Evolutionary conservation across 371 early-diverging fungal species (phyloP).

Genomic region (Actinomortierella wolfii): DNA sequence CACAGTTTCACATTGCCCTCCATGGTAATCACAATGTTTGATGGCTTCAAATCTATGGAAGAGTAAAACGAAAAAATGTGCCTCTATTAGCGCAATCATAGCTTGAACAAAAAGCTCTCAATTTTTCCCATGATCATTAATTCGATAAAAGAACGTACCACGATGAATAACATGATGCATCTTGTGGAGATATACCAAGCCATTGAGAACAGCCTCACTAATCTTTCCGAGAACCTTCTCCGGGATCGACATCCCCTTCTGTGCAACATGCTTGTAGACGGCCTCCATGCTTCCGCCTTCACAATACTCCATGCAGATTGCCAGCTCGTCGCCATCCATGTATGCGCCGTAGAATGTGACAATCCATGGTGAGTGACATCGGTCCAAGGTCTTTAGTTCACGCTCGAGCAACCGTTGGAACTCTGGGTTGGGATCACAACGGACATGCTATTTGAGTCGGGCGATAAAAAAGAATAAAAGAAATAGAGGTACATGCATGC

Average conservation of each 20-base stretch:
- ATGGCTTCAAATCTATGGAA: constrained; percentile 84
- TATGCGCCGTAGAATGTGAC: constrained; percentile 95
- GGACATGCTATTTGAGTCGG: constrained; percentile 54
- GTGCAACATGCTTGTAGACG: constrained; percentile 74
- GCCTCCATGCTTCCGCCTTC: constrained; percentile 84
- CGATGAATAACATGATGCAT: constrained; percentile 85
- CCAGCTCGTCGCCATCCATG: constrained; percentile 88
- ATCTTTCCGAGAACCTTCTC: constrained; percentile 82
- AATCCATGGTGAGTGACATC: constrained; percentile 91
- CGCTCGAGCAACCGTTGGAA: constrained; percentile 87
- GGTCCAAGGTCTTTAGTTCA: constrained; percentile 87
- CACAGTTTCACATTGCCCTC: constrained; percentile 92
- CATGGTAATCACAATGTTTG: constrained; percentile 85
- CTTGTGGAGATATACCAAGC: constrained; percentile 77
- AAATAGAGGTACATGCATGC: not conserved
- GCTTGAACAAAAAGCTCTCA: too few relatives aligned
- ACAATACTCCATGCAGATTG: constrained; percentile 95
- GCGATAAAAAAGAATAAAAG: not conserved
- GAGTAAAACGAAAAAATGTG: not conserved
- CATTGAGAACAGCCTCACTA: constrained; percentile 80
- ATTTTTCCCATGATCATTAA: not conserved
- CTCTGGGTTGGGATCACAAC: constrained; percentile 69
- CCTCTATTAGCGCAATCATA: not conserved
- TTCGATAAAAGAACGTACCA: constrained; percentile 39
- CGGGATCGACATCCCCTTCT: constrained; percentile 69